These are phyloP conservation scores for Ophiocordyceps camponoti-saundersi DNA, from an alignment of 2,329 filamentous ascomycete genomes.

Conservation along the genomic window DNA sequence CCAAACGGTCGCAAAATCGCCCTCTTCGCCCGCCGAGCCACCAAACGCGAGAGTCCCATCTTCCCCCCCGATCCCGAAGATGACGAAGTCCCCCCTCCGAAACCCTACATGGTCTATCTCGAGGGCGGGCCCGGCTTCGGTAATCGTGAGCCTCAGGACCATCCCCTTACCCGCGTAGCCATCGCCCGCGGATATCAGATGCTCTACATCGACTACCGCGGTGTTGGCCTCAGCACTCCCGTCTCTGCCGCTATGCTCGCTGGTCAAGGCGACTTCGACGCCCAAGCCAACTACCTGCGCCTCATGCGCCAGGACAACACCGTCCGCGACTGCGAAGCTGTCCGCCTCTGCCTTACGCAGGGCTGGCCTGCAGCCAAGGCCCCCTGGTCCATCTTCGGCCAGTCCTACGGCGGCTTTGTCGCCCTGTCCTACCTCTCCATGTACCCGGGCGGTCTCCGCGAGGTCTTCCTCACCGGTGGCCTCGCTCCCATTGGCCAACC, in stretches of 20 bases:
- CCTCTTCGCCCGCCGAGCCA: constrained; percentile 62
- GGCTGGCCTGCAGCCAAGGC: constrained; percentile 52
- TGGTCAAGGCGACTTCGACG: constrained; percentile 19
- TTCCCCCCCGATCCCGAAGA: constrained; percentile 18
- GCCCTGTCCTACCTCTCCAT: constrained; percentile 69
- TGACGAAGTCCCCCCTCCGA: constrained; percentile 16
- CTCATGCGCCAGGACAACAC: constrained; percentile 81
- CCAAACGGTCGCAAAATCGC: constrained; percentile 44
- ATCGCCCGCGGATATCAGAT: constrained; percentile 72
- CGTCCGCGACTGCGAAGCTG: constrained; percentile 74
- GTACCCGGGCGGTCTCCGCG: constrained; percentile 58
- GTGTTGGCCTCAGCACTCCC: constrained; percentile 71
- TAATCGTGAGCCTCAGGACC: constrained; percentile 57
- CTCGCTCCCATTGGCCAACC: constrained; percentile 58
- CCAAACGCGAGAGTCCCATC: constrained; percentile 46
- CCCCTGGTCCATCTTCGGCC: constrained; percentile 76
- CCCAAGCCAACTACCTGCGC: constrained; percentile 67
- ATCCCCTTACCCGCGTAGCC: constrained; percentile 50
- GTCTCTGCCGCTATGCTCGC: constrained; percentile 58
- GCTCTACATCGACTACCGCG: constrained; percentile 78
- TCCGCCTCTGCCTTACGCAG: constrained; percentile 56
- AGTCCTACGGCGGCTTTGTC: constrained; percentile 87
- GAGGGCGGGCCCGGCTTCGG: constrained; percentile 77
- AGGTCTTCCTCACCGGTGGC: constrained; percentile 74
- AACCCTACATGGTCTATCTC: constrained; percentile 53